Base-by-base conservation (phyloP, 352 stramenopile species). In the Saprolegnia parasitica region DNA sequence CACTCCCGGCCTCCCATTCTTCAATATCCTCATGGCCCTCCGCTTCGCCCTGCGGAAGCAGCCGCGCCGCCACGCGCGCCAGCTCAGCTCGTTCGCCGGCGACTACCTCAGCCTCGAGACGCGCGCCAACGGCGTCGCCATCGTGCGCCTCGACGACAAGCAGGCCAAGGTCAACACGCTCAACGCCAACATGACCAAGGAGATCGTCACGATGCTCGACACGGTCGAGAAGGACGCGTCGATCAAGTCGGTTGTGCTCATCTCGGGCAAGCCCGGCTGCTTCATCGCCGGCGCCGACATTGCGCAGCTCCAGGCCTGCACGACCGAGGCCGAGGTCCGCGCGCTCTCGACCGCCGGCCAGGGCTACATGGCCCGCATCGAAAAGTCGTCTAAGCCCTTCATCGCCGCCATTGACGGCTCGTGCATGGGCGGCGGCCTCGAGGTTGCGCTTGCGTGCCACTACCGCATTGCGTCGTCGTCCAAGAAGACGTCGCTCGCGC, bases 241-340 rank as follows among this genome's bases (percentile, higher is more conserved):
- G 65, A 90, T 99, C 75, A 98, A 98, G 83, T 96, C 93, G 26
- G 93, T 98, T 40, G 96, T 99, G 71, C 97, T 99, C 78, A 96
- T 98, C 45, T 99, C 96, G 24, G 91, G 81, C 68, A 99, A 99
- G 77, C 89, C 93, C 0, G 94, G 96, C 61, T 98, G 96, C 78
- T 99, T 99, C 78, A 99, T 99, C 76, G 97, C 96, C 18, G 97
- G 97, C 52, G 97, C 97, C 5, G 97, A 99, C 76, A 99, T 99
- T 80, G 86, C 92, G 56, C 96, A 99, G 80, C 95, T 99, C 24
- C 77, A 83, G 60, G 88, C 82, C 49, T 83, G 78, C 74, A 86
- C 91, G 73, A 84, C 78, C n/a, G 83, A 98, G 37, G 84, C 96
- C 62, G 86, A 99, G 78, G 98, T 98, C 76, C 78, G 89, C 73